Evolutionary conservation across 129 eudicot species (phyloP).

Genomic region (Glebionis coronaria): DNA sequence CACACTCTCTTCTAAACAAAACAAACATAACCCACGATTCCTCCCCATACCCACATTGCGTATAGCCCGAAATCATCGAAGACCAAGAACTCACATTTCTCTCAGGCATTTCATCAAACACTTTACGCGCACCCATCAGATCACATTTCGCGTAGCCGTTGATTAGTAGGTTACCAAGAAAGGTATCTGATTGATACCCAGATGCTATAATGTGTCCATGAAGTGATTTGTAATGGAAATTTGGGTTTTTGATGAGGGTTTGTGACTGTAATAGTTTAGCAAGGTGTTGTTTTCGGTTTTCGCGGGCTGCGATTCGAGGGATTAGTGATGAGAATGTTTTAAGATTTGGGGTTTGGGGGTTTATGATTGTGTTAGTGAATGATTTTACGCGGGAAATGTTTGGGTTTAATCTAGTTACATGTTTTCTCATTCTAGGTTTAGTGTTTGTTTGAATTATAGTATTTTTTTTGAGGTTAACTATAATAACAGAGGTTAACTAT

Average conservation of each 20-base stretch:
- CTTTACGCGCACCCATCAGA: slow-evolving; percentile 31
- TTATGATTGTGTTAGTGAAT: not conserved
- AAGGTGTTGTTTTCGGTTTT: slow-evolving; percentile 18
- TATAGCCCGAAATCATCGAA: slow-evolving; percentile 51
- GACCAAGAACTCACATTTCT: slow-evolving; percentile 61
- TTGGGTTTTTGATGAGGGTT: slow-evolving; percentile 16
- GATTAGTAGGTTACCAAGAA: slow-evolving; percentile 53
- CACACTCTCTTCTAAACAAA: slow-evolving; percentile 32
- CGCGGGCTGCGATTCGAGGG: not conserved
- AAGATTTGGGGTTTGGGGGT: slow-evolving; percentile 11
- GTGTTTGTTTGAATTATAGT: no score
- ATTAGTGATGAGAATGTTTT: slow-evolving; percentile 6
- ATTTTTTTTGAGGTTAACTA: no score
- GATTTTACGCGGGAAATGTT: slow-evolving; percentile 6
- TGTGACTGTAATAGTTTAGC: slow-evolving; percentile 27
- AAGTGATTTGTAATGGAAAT: slow-evolving; percentile 27
- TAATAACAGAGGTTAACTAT: no score
- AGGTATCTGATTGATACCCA: slow-evolving; percentile 44
- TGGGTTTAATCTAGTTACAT: slow-evolving; percentile 13
- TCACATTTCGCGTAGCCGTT: slow-evolving; percentile 36
- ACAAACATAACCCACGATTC: slow-evolving; percentile 49
- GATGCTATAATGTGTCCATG: slow-evolving; percentile 46
- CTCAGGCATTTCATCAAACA: slow-evolving; percentile 68
- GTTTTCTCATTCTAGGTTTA: slow-evolving; percentile 9
- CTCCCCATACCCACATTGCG: slow-evolving; percentile 38